Percentiles rank a stretch among this genome's conserved stretches.
These are phyloP conservation scores for Teratosphaeria destructans DNA, from an alignment of 2,329 filamentous ascomycete genomes.

Conservation along the genomic window DNA sequence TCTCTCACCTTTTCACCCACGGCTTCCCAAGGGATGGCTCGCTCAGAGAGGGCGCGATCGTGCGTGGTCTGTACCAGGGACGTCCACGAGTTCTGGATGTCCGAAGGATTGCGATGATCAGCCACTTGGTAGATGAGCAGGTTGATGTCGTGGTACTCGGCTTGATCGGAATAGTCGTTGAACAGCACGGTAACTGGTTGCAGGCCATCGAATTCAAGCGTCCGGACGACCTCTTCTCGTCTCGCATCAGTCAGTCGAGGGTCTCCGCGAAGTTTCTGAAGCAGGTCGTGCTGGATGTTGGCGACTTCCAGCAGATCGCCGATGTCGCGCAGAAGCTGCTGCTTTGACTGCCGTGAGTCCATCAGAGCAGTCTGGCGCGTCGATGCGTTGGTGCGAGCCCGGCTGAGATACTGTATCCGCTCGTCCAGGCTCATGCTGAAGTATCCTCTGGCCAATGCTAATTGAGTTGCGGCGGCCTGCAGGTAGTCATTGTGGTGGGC, in stretches of 20 bases:
- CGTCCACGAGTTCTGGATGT: slow-evolving; percentile 77
- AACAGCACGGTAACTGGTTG: slow-evolving; percentile 77
- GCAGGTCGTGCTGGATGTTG: slow-evolving; percentile 85
- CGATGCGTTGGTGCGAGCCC: slow-evolving; percentile 85
- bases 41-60: slow-evolving; percentile 36
- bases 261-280: slow-evolving; percentile 68
- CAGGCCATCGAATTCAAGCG: slow-evolving; percentile 56
- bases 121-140: slow-evolving; percentile 85
- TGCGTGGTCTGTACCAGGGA: slow-evolving; percentile 62
- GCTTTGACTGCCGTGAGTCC: slow-evolving; percentile 50
- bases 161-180: slow-evolving; percentile 82
- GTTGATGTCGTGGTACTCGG: slow-evolving; percentile 86
- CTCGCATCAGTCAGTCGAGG: slow-evolving; percentile 54
- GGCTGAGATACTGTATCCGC: slow-evolving; percentile 78
- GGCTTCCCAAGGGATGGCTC: slow-evolving; percentile 55
- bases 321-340: slow-evolving; percentile 74
- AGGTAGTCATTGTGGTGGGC: slow-evolving; percentile 75
- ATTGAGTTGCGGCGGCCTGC: slow-evolving; percentile 78
- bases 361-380: slow-evolving; percentile 68
- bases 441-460: slow-evolving; percentile 70
- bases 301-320: slow-evolving; percentile 82
- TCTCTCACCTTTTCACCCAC: slow-evolving; percentile 52
- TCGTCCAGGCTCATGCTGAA: slow-evolving; percentile 72
- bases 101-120: slow-evolving; percentile 77
- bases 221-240: slow-evolving; percentile 50